These are phyloP conservation scores for Phytophthora pseudosyringae DNA, from an alignment of 352 stramenopile genomes.

Conservation along the genomic window DNA sequence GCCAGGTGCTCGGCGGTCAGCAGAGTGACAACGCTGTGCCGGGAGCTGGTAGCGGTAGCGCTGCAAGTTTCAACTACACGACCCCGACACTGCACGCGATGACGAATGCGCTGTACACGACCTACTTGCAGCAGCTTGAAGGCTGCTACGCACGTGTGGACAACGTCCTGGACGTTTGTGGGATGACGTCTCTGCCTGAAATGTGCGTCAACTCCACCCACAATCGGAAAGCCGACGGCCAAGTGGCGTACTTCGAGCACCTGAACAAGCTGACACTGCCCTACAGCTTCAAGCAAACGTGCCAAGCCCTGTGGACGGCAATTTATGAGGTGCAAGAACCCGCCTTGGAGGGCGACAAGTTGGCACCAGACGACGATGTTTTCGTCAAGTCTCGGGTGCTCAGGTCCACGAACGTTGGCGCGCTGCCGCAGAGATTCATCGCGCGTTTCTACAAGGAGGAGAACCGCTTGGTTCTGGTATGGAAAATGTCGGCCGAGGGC, in stretches of 20 bases:
- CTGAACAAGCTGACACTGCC: conserved; percentile 22
- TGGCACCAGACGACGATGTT: conserved; percentile 24
- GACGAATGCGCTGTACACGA: conserved; percentile 14
- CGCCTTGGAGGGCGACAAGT: conserved; percentile 1
- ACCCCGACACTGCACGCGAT: not conserved
- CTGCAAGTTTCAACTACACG: not conserved
- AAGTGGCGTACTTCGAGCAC: conserved; percentile 28
- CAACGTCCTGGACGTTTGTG: conserved; percentile 18
- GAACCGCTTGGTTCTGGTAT: conserved; percentile 54
- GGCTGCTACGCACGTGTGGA: conserved; percentile 24
- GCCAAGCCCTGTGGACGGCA: conserved; percentile 11
- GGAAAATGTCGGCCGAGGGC: conserved; percentile 49
- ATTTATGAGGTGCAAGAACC: conserved; percentile 10
- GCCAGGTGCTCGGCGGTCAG: not conserved
- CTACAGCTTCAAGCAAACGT: conserved; percentile 17
- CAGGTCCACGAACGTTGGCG: not conserved
- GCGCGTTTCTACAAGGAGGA: conserved; percentile 45
- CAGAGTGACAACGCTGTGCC: not conserved
- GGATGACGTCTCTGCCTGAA: conserved; percentile 11
- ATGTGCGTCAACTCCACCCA: conserved; percentile 12
- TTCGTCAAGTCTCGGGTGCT: conserved; percentile 37
- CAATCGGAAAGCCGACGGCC: conserved; percentile 1
- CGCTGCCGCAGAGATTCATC: conserved; percentile 28
- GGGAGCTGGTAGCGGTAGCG: not conserved
- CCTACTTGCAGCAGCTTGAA: conserved; percentile 31